Evolutionary conservation across 805 yeast genomes (phyloP).

Genomic region (Kurtzmaniella fragi): DNA sequence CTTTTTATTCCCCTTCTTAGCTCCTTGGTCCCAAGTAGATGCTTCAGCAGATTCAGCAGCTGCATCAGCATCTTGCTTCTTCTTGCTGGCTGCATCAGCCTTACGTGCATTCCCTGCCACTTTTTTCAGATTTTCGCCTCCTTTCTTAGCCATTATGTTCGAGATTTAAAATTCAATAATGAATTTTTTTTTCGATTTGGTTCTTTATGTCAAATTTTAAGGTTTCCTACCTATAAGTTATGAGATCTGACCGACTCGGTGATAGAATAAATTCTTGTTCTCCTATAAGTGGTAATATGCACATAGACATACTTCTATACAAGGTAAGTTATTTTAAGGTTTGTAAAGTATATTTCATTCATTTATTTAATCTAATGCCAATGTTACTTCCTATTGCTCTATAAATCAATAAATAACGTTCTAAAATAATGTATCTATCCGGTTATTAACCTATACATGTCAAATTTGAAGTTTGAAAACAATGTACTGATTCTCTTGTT

Average conservation of each 20-base stretch:
- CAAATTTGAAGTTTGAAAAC: no score
- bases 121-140: slow-evolving; percentile 49
- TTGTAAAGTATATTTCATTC: not conserved
- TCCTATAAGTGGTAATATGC: no score
- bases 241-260: no score
- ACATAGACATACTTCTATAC: no score
- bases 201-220: no score
- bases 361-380: not conserved
- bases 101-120: slow-evolving; percentile 63
- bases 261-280: not conserved
- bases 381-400: not conserved
- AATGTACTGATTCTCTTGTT: no score
- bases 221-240: no score
- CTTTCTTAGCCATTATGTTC: slow-evolving; percentile 43
- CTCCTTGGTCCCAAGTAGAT: slow-evolving; percentile 64
- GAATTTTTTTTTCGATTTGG: no score
- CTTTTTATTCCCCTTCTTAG: slow-evolving; percentile 66
- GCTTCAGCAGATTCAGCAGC: slow-evolving; percentile 51
- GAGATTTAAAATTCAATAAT: not conserved
- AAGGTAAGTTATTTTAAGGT: not conserved
- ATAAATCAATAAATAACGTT: not conserved
- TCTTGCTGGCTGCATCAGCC: slow-evolving; percentile 59
- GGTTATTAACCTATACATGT: not conserved
- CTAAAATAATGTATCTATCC: not conserved
- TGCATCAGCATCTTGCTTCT: slow-evolving; percentile 46